Evolutionary conservation across 2,329 filamentous ascomycete species (phyloP).

Genomic region (Colletotrichum lini): DNA sequence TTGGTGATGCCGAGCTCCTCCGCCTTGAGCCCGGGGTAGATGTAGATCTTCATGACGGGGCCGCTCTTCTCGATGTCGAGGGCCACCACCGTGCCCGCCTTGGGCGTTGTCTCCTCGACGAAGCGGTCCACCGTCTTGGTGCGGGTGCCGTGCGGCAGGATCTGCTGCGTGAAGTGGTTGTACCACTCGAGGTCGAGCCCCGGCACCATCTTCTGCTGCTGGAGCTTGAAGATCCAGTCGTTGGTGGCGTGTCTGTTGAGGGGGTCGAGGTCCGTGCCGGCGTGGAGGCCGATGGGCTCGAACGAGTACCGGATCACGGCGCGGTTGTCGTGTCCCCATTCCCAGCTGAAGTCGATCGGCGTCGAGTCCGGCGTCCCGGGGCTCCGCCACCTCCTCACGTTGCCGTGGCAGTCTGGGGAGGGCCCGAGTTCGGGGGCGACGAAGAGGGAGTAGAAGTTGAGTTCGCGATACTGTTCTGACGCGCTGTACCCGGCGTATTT

Average conservation of each 20-base stretch:
- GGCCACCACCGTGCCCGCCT: conserved; percentile 32
- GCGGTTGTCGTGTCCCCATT: conserved; percentile 26
- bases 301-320: conserved; percentile 34
- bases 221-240: conserved; percentile 38
- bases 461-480: conserved; percentile 36
- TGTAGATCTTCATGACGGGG: conserved; percentile 39
- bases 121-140: conserved; percentile 35
- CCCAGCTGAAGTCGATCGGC: conserved; percentile 40
- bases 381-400: conserved; percentile 35
- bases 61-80: conserved; percentile 41
- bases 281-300: conserved; percentile 34
- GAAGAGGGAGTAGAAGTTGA: conserved; percentile 40
- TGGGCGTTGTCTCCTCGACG: conserved; percentile 35
- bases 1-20: conserved; percentile 38
- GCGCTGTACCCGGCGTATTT: conserved; percentile 38
- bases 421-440: conserved; percentile 37
- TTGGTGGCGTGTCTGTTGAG: conserved; percentile 35
- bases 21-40: conserved; percentile 35
- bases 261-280: conserved; percentile 35
- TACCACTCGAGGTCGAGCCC: conserved; percentile 38
- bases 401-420: conserved; percentile 36
- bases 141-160: conserved; percentile 20
- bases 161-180: conserved; percentile 34
- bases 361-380: conserved; percentile 36
- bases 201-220: conserved; percentile 29